Evolutionary conservation across 2,329 filamentous ascomycete species (phyloP).

Genomic region (Colletotrichum endophyticum): DNA sequence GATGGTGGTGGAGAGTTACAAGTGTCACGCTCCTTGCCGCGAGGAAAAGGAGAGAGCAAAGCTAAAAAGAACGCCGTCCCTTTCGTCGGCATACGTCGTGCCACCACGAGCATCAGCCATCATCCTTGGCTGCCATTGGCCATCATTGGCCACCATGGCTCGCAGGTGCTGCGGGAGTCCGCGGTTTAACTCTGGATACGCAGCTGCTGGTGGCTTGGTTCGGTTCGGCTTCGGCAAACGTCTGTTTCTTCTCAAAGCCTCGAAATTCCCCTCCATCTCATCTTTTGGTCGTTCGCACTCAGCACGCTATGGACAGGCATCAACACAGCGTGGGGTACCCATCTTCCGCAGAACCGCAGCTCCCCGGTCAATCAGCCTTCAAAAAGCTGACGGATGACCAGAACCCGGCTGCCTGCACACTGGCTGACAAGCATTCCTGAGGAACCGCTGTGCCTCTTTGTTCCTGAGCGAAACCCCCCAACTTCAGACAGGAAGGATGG

Average conservation of each 20-base stretch:
- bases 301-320: background rate
- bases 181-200: background rate
- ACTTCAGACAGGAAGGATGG: background rate
- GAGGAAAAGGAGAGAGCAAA: conserved; percentile 13
- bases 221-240: background rate
- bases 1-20: background rate
- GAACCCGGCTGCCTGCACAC: background rate
- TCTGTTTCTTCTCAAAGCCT: background rate
- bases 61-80: conserved; percentile 14
- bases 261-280: background rate
- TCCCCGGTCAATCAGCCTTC: background rate
- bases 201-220: background rate
- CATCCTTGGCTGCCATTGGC: conserved; percentile 3
- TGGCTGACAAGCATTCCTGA: background rate
- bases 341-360: background rate
- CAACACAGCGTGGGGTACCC: background rate
- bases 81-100: conserved; percentile 5
- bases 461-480: background rate
- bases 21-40: background rate
- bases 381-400: conserved; percentile 8
- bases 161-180: background rate
- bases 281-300: background rate
- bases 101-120: conserved; percentile 11
- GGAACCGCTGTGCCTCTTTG: background rate
- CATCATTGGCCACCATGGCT: background rate